Evolutionary conservation across 306 rosid genomes (phyloP).

Genomic region (Sechiopsis laciniata): DNA sequence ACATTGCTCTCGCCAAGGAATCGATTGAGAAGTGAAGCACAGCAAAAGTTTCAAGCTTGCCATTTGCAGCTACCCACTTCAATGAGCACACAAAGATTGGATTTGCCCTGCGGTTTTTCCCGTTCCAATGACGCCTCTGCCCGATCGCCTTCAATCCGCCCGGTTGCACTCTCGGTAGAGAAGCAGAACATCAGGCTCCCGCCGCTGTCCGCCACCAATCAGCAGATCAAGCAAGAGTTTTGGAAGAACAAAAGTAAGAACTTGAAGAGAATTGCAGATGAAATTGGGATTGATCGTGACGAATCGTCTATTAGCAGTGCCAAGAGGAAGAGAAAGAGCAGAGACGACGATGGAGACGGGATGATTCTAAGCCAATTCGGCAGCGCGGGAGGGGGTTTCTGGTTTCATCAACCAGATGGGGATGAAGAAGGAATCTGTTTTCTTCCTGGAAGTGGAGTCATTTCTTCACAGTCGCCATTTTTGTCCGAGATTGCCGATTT

Average conservation of each 20-base stretch:
- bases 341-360: slow-evolving; percentile 28
- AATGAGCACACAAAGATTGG: slow-evolving; percentile 97
- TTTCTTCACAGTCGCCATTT: slow-evolving; percentile 51
- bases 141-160: slow-evolving; percentile 62
- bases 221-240: slow-evolving; percentile 39
- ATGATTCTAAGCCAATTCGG: slow-evolving; percentile 51
- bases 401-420: slow-evolving; percentile 53
- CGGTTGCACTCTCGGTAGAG: slow-evolving; percentile 59
- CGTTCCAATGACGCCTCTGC: slow-evolving; percentile 44
- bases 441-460: slow-evolving; percentile 54
- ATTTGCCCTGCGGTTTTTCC: slow-evolving; percentile 74
- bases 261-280: slow-evolving; percentile 73
- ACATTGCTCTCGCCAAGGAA: slow-evolving; percentile 97
- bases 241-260: slow-evolving; percentile 55
- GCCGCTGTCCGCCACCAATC: slow-evolving; percentile 45
- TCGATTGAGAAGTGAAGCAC: slow-evolving; percentile 91
- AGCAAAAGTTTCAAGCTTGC: slow-evolving; percentile 82
- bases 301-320: slow-evolving; percentile 46
- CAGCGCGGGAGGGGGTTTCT: slow-evolving; percentile 45
- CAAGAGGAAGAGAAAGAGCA: slow-evolving; percentile 62
- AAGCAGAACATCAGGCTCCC: slow-evolving; percentile 84
- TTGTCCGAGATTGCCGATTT: slow-evolving; percentile 60
- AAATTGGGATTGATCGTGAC: slow-evolving; percentile 32
- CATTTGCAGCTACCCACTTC: slow-evolving; percentile 80
- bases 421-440: slow-evolving; percentile 63